Percentiles rank a stretch among this genome's conserved stretches.
phyloP scores from a whole-genome alignment of 2,329 filamentous ascomycete species.

The Talaromyces sp. region DNA sequence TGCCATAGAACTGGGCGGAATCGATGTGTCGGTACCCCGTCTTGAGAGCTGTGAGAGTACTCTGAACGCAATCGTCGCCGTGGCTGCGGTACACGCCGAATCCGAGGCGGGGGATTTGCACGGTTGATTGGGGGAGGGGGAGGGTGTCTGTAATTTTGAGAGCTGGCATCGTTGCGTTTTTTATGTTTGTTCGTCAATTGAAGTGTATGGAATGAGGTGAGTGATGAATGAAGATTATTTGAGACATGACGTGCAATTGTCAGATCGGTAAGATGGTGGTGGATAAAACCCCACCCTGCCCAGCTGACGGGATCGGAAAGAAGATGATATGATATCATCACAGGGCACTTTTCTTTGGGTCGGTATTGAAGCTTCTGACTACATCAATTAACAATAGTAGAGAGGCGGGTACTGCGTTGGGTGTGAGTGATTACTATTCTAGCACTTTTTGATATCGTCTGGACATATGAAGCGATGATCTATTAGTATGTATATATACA shows the following conservation, averaged over 20 bases:
- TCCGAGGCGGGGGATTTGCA: constrained; percentile 63
- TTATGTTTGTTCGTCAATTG: neutral
- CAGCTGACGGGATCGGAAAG: constrained; percentile 8
- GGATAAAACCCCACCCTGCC: constrained; percentile 10
- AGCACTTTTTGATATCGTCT: neutral
- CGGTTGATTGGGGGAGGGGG: constrained; percentile 49
- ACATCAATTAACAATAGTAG: neutral
- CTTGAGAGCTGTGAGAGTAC: constrained; percentile 56
- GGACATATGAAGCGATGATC: neutral
- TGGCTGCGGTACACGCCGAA: constrained; percentile 68
- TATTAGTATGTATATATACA: neutral
- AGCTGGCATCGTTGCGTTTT: constrained; percentile 28
- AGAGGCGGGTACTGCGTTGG: neutral
- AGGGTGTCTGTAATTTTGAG: constrained; percentile 49
- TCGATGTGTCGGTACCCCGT: constrained; percentile 55
- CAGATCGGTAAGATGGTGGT: neutral
- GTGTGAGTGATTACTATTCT: neutral
- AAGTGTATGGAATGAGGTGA: too few species aligned
- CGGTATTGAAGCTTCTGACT: too few species aligned
- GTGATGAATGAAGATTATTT: neutral
- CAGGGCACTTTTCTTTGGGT: neutral
- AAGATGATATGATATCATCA: constrained; percentile 16
- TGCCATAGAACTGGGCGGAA: constrained; percentile 65
- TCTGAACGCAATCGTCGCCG: constrained; percentile 53
- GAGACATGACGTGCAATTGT: neutral